Percentiles rank a stretch among this genome's conserved stretches.
Conservation (phyloP, 257 asterid genomes). For the Nicotiana attenuata region DNA sequence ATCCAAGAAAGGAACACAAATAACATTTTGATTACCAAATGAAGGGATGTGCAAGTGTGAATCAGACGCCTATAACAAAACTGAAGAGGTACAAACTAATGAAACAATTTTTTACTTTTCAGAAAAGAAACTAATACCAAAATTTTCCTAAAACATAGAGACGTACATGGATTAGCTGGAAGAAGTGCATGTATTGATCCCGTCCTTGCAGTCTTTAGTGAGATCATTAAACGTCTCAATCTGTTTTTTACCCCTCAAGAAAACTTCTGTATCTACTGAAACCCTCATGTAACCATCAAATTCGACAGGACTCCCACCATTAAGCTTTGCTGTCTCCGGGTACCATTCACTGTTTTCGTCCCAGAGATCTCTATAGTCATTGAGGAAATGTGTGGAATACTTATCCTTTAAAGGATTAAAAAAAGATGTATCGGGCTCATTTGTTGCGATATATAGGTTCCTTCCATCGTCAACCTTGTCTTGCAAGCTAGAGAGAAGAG, state of each 20-base stretch:
- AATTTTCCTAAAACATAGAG: background rate
- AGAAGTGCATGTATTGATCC: constrained; percentile 54
- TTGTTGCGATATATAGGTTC: constrained; percentile 54
- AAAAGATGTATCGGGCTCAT: constrained; percentile 40
- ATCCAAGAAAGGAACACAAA: background rate
- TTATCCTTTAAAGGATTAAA: constrained; percentile 69
- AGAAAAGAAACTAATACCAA: background rate
- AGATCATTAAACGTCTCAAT: constrained; percentile 80
- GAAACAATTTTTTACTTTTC: background rate
- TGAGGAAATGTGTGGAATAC: constrained; percentile 66
- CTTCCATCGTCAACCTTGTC: constrained; percentile 53
- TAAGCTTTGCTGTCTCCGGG: constrained; percentile 51
- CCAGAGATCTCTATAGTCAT: constrained; percentile 70
- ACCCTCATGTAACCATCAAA: constrained; percentile 85
- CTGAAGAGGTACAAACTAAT: background rate
- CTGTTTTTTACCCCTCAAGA: constrained; percentile 63
- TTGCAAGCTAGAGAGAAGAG: constrained; percentile 43
- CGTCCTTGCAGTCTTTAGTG: constrained; percentile 76
- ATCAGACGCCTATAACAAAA: background rate
- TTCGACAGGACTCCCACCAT: constrained; percentile 55
- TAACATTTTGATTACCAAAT: background rate
- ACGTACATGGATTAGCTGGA: constrained; percentile 27
- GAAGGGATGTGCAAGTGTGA: background rate
- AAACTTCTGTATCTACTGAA: constrained; percentile 71
- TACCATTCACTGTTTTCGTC: constrained; percentile 68